A percentile compares a stretch with the other conserved stretches of the same genome.
Conservation (phyloP, 371 early-diverging fungal species). For the Chytridium lagenaria region DNA sequence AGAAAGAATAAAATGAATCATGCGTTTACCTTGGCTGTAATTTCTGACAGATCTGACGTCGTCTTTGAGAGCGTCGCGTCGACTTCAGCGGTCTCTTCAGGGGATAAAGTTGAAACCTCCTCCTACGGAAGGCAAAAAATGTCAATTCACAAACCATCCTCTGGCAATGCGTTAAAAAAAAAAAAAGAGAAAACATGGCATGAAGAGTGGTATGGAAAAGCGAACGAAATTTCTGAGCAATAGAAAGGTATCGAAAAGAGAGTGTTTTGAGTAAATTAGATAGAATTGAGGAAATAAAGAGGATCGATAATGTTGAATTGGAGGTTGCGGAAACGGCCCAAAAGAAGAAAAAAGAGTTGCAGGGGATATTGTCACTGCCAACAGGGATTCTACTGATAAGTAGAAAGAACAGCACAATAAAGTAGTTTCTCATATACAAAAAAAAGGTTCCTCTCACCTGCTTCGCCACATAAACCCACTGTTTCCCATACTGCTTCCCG, state of each 20-base stretch:
- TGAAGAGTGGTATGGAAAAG: no score
- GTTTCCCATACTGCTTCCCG: slow-evolving; percentile 56
- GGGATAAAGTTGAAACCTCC: background rate
- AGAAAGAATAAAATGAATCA: background rate
- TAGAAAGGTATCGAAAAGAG: slow-evolving; percentile 28
- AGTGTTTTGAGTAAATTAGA: slow-evolving; percentile 40
- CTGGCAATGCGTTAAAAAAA: background rate
- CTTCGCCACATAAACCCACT: slow-evolving; percentile 55
- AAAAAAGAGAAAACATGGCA: background rate
- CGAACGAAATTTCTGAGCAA: no score
- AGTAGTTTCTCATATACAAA: no score
- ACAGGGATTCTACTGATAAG: no score
- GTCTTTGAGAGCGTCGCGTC: background rate
- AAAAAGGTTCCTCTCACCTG: slow-evolving; percentile 38
- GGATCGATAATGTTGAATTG: no score
- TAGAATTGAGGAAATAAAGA: slow-evolving; percentile 33
- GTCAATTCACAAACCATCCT: background rate
- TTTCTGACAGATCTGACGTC: background rate
- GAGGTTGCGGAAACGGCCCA: no score
- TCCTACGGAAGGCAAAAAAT: background rate
- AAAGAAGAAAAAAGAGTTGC: no score
- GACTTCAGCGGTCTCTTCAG: background rate
- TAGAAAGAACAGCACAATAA: no score
- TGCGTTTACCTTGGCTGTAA: background rate
- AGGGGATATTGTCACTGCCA: no score